A percentile compares a stretch with the other conserved stretches of the same genome.
These are phyloP conservation scores for Pseudogymnoascus sp. DNA, from an alignment of 2,329 filamentous ascomycete species.

Conservation along the genomic window DNA sequence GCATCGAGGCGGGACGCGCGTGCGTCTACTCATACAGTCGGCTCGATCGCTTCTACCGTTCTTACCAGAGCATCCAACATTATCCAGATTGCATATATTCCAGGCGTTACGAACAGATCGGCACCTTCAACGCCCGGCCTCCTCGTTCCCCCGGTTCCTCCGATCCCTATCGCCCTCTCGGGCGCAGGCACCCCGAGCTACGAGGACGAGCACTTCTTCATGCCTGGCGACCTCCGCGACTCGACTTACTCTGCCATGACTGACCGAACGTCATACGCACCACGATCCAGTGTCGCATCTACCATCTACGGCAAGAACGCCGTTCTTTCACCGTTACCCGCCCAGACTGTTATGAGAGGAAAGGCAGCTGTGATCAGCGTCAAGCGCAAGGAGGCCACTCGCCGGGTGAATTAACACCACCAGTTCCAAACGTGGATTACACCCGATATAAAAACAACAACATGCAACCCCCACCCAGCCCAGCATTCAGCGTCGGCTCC, in stretches of 20 bases:
- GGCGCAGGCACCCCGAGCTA: slow-evolving; percentile 49
- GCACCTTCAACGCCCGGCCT: slow-evolving; percentile 74
- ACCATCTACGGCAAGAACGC: slow-evolving; percentile 92
- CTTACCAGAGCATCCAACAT: slow-evolving; percentile 96
- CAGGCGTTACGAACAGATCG: slow-evolving; percentile 89
- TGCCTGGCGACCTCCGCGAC: slow-evolving; percentile 82
- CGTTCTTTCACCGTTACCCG: slow-evolving; percentile 69
- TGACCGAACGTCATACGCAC: slow-evolving; percentile 55
- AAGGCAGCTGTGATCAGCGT: slow-evolving; percentile 93
- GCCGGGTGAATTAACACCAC: slow-evolving; percentile 53
- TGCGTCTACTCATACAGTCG: slow-evolving; percentile 76
- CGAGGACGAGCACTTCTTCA: slow-evolving; percentile 86
- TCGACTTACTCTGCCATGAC: slow-evolving; percentile 78
- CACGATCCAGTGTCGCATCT: slow-evolving; percentile 71
- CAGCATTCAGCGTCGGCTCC: slow-evolving; percentile 59
- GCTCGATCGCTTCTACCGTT: slow-evolving; percentile 91
- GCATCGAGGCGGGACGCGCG: slow-evolving; percentile 53
- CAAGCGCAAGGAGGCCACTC: slow-evolving; percentile 57
- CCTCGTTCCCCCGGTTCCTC: slow-evolving; percentile 86
- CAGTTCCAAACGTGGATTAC: slow-evolving; percentile 66
- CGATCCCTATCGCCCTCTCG: slow-evolving; percentile 67
- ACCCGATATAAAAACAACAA: slow-evolving; percentile 45
- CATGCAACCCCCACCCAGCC: slow-evolving; percentile 41
- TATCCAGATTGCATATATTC: slow-evolving; percentile 98
- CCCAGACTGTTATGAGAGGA: slow-evolving; percentile 78